Conservation (phyloP, 352 stramenopile species). For the Pythium coloratum region DNA sequence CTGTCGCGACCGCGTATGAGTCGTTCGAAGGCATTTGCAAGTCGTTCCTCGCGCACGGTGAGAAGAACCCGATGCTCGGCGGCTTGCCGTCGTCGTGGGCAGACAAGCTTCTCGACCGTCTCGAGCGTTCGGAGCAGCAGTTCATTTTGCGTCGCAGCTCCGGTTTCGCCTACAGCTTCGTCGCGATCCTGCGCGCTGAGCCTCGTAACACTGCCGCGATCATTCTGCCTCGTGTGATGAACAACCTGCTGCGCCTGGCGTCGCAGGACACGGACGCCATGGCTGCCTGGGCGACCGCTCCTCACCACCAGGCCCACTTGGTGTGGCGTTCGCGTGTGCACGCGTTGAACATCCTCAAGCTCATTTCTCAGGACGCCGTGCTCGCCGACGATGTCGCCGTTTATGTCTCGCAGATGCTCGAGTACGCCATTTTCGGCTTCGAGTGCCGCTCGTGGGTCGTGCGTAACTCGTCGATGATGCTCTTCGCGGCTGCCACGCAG, state of each 20-base stretch:
- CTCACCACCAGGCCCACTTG: conserved; percentile 47
- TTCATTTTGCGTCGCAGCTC: conserved; percentile 88
- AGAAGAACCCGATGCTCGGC: conserved; percentile 53
- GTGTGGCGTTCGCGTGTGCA: conserved; percentile 81
- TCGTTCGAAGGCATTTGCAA: conserved; percentile 86
- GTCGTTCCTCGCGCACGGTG: conserved; percentile 65
- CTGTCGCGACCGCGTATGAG: conserved; percentile 79
- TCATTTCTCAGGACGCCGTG: conserved; percentile 88
- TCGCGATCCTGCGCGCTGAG: conserved; percentile 85
- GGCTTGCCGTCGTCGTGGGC: conserved; percentile 70
- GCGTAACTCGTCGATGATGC: conserved; percentile 92
- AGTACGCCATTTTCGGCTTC: conserved; percentile 81
- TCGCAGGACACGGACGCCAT: conserved; percentile 55
- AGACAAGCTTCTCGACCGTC: conserved; percentile 67
- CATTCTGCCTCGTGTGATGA: conserved; percentile 78
- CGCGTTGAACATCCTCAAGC: conserved; percentile 88
- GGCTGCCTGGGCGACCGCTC: conserved; percentile 10
- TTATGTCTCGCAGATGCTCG: conserved; percentile 88
- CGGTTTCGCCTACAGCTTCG: conserved; percentile 88
- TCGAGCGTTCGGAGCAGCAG: conserved; percentile 79
- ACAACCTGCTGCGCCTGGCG: conserved; percentile 63
- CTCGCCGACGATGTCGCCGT: conserved; percentile 80
- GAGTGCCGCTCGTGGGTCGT: conserved; percentile 85
- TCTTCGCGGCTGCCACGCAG: conserved; percentile 82
- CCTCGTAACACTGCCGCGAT: conserved; percentile 76